Base-by-base conservation (phyloP, 257 asterid genomes). In the Paulownia fortunei region DNA sequence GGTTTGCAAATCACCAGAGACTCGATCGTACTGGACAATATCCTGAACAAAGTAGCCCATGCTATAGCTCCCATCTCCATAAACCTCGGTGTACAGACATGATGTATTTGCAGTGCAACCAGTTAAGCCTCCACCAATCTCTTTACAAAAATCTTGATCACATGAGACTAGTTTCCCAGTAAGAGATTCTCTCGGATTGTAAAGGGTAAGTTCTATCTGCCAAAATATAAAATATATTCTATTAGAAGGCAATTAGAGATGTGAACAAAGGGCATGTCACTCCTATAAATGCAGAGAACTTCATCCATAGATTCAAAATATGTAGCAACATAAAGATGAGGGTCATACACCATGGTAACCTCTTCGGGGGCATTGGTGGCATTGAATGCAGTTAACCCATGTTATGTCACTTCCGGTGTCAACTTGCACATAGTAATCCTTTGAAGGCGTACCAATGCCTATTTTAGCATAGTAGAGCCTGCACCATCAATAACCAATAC, bases 401-500 rank as follows among this genome's bases (percentile, higher is more conserved):
- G 92, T 93, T 80, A 96, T 91, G 83, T 93, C 99, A 73, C 93
- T 95, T 73, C 99, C 99, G 0, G 99, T 95, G 86, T 95, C 99
- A 69, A 95, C 98, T 89, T 95, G 99, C 82, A 95, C 98, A 88
- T 91, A 91, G 82, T 91, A 95, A 84, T 87, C 98, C 86, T 89
- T 87, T 30, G 99, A 81, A 54, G 99, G 99, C 9, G 97, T 93
- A 81, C 99, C 99, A 70, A 96, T 96, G 72, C 97, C 98, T 64
- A 96, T 90, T 88, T 86, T 90, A 73, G 99, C 98, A 74, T 93
- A 96, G 89, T 96, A 96, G 70, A 96, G 98, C 90, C 99, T 96
- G 88, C 80, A 87, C 34, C 69, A 84, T 73, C 72, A 72, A 60
- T n/a, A 68, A 65, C 58, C 74, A 79, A 65, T 75, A 73, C 60